These are phyloP conservation scores for Xylaria sp. DNA, from an alignment of 2,329 filamentous ascomycete species.

Conservation along the genomic window DNA sequence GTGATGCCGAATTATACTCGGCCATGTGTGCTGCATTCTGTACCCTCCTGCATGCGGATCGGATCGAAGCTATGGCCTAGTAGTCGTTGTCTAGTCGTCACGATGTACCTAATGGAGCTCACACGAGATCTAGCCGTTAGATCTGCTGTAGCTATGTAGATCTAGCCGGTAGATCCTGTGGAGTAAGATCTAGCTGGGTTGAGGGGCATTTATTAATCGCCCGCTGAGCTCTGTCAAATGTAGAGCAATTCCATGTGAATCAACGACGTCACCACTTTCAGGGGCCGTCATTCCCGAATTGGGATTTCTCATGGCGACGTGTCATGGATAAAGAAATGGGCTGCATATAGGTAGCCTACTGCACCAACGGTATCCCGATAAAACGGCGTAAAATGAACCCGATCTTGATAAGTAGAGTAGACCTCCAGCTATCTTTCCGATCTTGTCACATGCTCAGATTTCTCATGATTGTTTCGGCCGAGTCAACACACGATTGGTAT, in stretches of 20 bases:
- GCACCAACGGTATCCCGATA: neutral
- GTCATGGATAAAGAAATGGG: neutral
- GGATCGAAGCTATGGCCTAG: neutral
- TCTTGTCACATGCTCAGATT: neutral
- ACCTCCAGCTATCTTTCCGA: neutral
- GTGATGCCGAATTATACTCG: neutral
- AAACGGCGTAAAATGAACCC: neutral
- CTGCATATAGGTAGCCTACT: neutral
- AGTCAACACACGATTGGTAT: too few relatives aligned
- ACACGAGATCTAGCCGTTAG: neutral
- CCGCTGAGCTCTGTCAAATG: neutral
- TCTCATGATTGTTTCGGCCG: neutral
- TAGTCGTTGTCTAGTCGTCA: conserved; percentile 1
- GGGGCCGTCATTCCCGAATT: neutral
- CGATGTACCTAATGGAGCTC: neutral
- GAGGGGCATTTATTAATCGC: neutral
- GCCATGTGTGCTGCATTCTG: neutral
- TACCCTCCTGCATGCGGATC: neutral
- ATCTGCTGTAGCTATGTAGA: too few relatives aligned
- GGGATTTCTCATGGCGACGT: neutral
- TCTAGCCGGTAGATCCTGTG: neutral
- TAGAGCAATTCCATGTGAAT: neutral
- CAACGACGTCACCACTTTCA: conserved; percentile 1
- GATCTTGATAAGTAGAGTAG: neutral
- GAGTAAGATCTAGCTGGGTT: neutral